Evolutionary conservation across 352 stramenopile genomes (phyloP).

Genomic region (Phytopythium kandeliae): DNA sequence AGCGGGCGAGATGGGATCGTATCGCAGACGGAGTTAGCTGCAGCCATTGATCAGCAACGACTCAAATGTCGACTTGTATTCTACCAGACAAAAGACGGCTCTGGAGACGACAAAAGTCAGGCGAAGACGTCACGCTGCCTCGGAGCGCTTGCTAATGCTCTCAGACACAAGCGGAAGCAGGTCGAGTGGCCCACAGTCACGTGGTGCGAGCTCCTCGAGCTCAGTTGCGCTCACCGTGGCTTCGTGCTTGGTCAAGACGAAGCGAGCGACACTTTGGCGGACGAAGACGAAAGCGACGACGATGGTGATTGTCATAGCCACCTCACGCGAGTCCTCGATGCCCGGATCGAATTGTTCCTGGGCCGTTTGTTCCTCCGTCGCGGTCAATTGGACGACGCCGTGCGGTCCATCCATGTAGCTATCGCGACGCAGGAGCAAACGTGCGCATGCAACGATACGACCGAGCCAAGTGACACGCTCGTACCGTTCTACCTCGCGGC

Average conservation of each 20-base stretch:
- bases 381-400: constrained; percentile 52
- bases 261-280: not conserved
- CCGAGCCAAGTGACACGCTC: constrained; percentile 15
- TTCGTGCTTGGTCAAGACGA: not conserved
- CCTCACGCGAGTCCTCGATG: constrained; percentile 19
- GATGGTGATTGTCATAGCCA: constrained; percentile 9
- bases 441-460: constrained; percentile 17
- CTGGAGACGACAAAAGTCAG: not conserved
- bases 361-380: constrained; percentile 44
- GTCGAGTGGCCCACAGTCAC: constrained; percentile 7
- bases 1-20: constrained; percentile 36
- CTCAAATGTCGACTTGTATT: not conserved
- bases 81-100: not conserved
- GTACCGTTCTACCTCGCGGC: constrained; percentile 53
- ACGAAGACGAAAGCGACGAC: constrained; percentile 6
- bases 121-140: not conserved
- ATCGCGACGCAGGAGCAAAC: constrained; percentile 38
- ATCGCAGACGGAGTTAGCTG: constrained; percentile 30
- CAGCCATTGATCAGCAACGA: constrained; percentile 13
- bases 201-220: constrained; percentile 32
- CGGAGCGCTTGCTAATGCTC: not conserved
- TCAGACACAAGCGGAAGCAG: not conserved
- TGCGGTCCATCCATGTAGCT: constrained; percentile 37
- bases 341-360: constrained; percentile 43
- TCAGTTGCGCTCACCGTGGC: constrained; percentile 1